Base-by-base conservation (phyloP, 2,329 filamentous ascomycete species). In the Penicillium sp. region DNA sequence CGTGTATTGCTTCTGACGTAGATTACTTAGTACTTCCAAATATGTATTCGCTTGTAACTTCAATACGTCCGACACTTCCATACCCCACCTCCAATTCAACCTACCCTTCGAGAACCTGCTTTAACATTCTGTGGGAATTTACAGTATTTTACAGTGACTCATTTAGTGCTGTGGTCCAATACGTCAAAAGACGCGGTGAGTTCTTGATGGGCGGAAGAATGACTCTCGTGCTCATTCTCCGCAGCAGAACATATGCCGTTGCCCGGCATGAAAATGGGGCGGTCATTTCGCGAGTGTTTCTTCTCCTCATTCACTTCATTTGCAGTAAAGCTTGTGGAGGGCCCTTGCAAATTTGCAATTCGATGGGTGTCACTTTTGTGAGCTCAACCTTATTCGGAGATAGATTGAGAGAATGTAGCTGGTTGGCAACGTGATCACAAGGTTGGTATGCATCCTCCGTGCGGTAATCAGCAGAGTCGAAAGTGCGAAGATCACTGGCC, bases 281-380 rank as follows among this genome's bases (percentile, higher is more conserved):
- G 31, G 18, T 20, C 43, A 20, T 45, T 15, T 35, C 33, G 27
- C 27, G 9, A 47, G 50, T 26, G 14, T 41, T 53, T 40, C 31
- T 41, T 53, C 42, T 41, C 31, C 42, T 45, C 50, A 31, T 41
- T 53, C n/a, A 23, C 22, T 53, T 53, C 31, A 11, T 23, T 46
- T 53, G 50, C 42, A 31, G 20, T 29, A 33, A 33, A 33, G 31
- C 31, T 15, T 15, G 31, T 8, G 12, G 31, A 15, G 15, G 33
- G 42, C 29, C 42, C 46, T 37, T 46, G 27, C 14, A 23, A 52
- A 7, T 44, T 33, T 35, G 46, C 33, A 42, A n/a, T 18, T 45
- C 42, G 25, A 25, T 42, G 35, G 23, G 44, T 8, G 27, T 26
- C 42, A 37, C 35, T 29, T 37, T 29, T 52, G 25, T 52, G 22